Evolutionary conservation across 306 rosid genomes (phyloP), one percentile per base, ranked within the genome.

Genomic region (Dalbergia oliveri): DNA sequence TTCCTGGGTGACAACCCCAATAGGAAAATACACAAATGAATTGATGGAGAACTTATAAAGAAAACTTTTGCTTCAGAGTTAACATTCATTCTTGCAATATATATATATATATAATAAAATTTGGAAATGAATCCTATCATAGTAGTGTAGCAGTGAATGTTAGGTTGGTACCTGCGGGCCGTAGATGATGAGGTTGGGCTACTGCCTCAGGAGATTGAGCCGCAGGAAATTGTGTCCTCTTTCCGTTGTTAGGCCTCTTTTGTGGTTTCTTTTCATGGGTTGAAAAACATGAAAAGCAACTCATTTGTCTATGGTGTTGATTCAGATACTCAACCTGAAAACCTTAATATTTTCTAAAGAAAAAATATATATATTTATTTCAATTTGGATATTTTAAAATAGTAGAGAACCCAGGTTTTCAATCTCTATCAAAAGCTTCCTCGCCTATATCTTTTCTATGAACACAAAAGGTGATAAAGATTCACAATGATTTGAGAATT

Each of bases 231-330:
- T 77, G 84, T 61, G 37, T 56, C 77, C 49, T 88, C 51, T 78
- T 75, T 15, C 70, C 80, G 19, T 82, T 76, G 53, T 69, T 81
- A 62, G 80, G 59, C 66, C 78, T 86, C 79, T 83, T 88, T 5
- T 82, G 9, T 10, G 79, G 23, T 79, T 88, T 91, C 83, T 87
- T 94, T 59, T 84, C 87, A 35, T 83, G 76, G 71, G 90, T 83
- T 6, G 92, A 79, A 85, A 94, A 92, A 85, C 98, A 94, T 66
- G 94, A 69, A 86, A 91, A 92, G 79, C 97, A 94, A 81, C 93
- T 88, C 98, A 94, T 94, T 62, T 79, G 82, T 83, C 79, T 63
- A 5, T 6, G 3, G 63, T 66, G 49, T 65, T 23, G 70, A 73
- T 65, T 54, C 31, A 60, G 45, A 49, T 37, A 14, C 56, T 31